phyloP scores from a whole-genome alignment of 2,329 filamentous ascomycete species.

The Coccinonectria pachysandricola region DNA sequence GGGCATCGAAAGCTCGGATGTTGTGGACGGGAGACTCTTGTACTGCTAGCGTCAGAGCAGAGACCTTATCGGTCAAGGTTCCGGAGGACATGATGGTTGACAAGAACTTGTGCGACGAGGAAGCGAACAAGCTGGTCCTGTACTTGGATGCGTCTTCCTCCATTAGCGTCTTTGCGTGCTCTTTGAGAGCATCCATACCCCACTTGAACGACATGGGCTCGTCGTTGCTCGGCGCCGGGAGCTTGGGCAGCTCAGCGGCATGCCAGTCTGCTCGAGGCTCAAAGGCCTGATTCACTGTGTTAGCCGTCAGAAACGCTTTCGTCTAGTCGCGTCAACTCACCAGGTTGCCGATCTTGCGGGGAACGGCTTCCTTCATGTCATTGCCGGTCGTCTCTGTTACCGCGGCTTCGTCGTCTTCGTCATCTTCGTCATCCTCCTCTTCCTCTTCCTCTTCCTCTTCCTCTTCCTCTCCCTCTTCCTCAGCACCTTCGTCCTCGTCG shows the following conservation, averaged over 20 bases:
- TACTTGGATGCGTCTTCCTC: conserved; percentile 72
- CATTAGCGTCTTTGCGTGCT: conserved; percentile 64
- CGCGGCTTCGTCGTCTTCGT: conserved; percentile 17
- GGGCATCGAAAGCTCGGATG: conserved; percentile 74
- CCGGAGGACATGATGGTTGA: conserved; percentile 94
- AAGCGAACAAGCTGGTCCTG: conserved; percentile 60
- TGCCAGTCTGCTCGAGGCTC: conserved; percentile 51
- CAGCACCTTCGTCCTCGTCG: conserved; percentile 26
- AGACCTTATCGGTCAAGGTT: conserved; percentile 94
- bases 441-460: conserved; percentile 25
- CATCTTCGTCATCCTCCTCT: conserved; percentile 20
- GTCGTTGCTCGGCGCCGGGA: conserved; percentile 36
- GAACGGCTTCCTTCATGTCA: conserved; percentile 17
- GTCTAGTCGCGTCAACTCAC: conserved; percentile 17
- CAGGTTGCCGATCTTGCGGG: conserved; percentile 24
- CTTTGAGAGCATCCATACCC: conserved; percentile 44
- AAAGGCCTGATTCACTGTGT: conserved; percentile 35
- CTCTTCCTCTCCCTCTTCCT: conserved; percentile 23
- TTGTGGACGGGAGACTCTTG: conserved; percentile 96
- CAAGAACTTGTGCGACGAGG: conserved; percentile 90
- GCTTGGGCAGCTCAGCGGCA: conserved; percentile 29
- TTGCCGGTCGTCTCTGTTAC: too few relatives aligned
- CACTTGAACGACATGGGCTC: conserved; percentile 32
- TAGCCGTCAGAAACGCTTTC: conserved; percentile 21
- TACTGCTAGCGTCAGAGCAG: conserved; percentile 82